Evolutionary conservation across 192 early-diverging fungal species (phyloP).

Genomic region (Ambispora gerdemannii): DNA sequence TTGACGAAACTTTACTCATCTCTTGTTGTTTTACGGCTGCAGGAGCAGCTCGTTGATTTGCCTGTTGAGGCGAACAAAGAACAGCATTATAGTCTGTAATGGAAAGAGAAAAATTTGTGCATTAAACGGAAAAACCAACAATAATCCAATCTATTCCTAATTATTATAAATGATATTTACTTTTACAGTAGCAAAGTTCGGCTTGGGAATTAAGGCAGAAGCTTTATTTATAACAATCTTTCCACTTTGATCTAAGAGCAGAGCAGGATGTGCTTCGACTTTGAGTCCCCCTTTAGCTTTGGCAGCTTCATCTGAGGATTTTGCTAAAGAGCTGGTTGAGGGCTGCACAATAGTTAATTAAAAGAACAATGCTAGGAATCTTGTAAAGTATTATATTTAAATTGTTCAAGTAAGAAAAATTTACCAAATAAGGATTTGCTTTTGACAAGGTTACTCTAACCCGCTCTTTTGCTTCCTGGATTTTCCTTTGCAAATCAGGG

Average conservation of each 20-base stretch:
- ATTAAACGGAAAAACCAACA: conserved; percentile 27
- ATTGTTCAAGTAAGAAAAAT: neutral
- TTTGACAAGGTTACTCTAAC: conserved; percentile 23
- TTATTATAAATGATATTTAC: too few relatives aligned
- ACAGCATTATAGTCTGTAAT: conserved; percentile 14
- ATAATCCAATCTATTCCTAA: too few relatives aligned
- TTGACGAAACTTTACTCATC: conserved; percentile 44
- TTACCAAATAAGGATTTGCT: conserved; percentile 29
- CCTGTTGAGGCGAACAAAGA: conserved; percentile 46
- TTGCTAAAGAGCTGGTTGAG: conserved; percentile 28
- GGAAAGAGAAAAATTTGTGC: conserved; percentile 6
- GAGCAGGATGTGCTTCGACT: conserved; percentile 36
- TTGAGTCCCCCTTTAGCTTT: conserved; percentile 40
- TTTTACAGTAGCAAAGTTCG: conserved; percentile 44
- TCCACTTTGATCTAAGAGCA: conserved; percentile 48
- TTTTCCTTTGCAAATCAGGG: conserved; percentile 48
- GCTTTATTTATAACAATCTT: conserved; percentile 42
- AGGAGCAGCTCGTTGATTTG: conserved; percentile 58
- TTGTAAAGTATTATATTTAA: neutral
- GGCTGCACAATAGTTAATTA: conserved; percentile 11
- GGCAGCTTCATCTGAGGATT: conserved; percentile 18
- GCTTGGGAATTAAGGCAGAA: conserved; percentile 52
- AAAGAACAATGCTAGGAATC: neutral
- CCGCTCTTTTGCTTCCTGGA: conserved; percentile 46
- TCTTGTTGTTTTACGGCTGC: conserved; percentile 45